Evolutionary conservation across 176 grass and related monocot species (phyloP).

Genomic region (Aechmea fasciata): DNA sequence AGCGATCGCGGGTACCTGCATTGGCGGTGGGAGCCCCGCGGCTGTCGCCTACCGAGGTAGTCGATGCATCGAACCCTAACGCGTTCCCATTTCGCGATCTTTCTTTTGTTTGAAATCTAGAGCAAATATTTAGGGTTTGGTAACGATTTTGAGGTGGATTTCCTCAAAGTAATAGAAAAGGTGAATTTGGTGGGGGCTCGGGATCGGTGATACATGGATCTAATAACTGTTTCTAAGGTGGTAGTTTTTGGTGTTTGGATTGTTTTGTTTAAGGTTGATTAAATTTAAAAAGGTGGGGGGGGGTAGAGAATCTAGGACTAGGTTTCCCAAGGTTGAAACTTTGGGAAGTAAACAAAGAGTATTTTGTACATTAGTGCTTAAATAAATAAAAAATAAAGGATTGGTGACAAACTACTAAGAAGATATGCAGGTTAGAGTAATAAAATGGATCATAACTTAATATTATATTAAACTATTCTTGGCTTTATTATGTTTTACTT

Average conservation of each 20-base stretch:
- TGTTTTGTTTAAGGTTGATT: neutral
- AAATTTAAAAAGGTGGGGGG: neutral
- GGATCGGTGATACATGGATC: too few relatives aligned
- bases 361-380: neutral
- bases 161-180: too few relatives aligned
- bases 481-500: too few relatives aligned
- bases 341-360: neutral
- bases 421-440: too few relatives aligned
- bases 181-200: too few relatives aligned
- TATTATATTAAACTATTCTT: too few relatives aligned
- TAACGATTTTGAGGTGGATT: too few relatives aligned
- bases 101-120: neutral
- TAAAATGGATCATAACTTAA: too few relatives aligned
- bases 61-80: neutral
- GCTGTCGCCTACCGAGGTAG: slow-evolving; percentile 63
- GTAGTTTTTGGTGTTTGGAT: too few relatives aligned
- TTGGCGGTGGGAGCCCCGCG: slow-evolving; percentile 75
- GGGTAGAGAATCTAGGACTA: neutral
- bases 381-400: neutral
- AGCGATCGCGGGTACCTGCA: slow-evolving; percentile 50
- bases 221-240: too few relatives aligned
- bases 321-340: neutral
- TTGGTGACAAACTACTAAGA: too few relatives aligned
- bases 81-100: neutral
- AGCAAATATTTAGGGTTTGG: neutral